Evolutionary conservation across 2,329 filamentous ascomycete species (phyloP).

Genomic region (Talaromyces sp.): DNA sequence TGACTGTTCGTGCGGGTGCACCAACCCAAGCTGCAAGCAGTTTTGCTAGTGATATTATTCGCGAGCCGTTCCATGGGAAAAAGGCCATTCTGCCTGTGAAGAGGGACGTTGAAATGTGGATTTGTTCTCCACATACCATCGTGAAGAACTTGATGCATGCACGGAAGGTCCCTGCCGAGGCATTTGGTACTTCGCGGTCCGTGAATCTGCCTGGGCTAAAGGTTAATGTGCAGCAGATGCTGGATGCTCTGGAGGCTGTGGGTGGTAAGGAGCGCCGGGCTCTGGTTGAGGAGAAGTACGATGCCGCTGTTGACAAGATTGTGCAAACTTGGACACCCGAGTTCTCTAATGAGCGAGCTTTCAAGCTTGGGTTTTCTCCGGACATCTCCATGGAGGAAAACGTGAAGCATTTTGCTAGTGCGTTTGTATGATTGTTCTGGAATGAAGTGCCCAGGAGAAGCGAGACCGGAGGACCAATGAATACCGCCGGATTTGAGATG

Average conservation of each 20-base stretch:
- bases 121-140: slow-evolving; percentile 59
- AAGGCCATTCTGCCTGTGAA: slow-evolving; percentile 56
- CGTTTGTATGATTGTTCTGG: slow-evolving; percentile 32
- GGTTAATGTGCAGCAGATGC: slow-evolving; percentile 62
- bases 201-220: slow-evolving; percentile 59
- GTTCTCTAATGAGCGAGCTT: slow-evolving; percentile 59
- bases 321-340: slow-evolving; percentile 63
- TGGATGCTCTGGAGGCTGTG: slow-evolving; percentile 60
- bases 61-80: slow-evolving; percentile 55
- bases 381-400: slow-evolving; percentile 47
- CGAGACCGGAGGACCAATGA: slow-evolving; percentile 17
- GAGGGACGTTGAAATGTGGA: slow-evolving; percentile 58
- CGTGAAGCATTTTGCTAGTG: slow-evolving; percentile 41
- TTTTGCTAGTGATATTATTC: slow-evolving; percentile 57
- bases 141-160: slow-evolving; percentile 59
- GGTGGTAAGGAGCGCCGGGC: slow-evolving; percentile 59
- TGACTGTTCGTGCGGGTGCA: slow-evolving; percentile 54
- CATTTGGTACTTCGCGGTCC: slow-evolving; percentile 57
- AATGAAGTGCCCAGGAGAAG: slow-evolving; percentile 2
- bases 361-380: slow-evolving; percentile 49
- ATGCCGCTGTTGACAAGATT: slow-evolving; percentile 59
- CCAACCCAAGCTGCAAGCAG: slow-evolving; percentile 56
- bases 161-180: slow-evolving; percentile 53
- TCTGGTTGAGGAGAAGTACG: slow-evolving; percentile 58
- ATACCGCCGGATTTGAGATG: slow-evolving; percentile 13